Evolutionary conservation across 148 eudicot genomes (phyloP).

Genomic region (Chenopodium suecicum): DNA sequence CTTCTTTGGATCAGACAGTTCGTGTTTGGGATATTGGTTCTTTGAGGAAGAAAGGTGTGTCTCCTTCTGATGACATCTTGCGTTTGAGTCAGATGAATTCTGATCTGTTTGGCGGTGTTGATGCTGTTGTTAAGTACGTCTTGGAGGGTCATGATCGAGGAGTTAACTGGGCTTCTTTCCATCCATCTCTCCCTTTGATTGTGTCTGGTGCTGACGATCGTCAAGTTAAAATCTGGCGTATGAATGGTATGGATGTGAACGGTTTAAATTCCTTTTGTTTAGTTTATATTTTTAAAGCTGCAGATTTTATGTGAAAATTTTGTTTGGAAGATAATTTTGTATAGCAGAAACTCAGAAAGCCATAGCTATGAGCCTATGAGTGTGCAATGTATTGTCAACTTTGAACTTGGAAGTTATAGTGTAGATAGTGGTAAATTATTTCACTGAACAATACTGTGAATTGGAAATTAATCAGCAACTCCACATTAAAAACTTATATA

Average conservation of each 20-base stretch:
- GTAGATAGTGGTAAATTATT: background rate
- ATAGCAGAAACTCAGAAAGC: background rate
- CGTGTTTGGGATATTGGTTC: constrained; percentile 91
- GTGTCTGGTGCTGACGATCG: constrained; percentile 88
- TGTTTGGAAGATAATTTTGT: background rate
- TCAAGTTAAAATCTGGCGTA: constrained; percentile 81
- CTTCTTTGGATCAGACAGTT: constrained; percentile 92
- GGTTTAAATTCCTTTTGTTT: background rate
- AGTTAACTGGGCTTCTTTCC: constrained; percentile 96
- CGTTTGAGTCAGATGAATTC: constrained; percentile 87
- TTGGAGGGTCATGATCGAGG: constrained; percentile 98
- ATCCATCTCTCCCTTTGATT: constrained; percentile 73
- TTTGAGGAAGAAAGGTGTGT: constrained; percentile 77
- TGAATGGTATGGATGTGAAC: constrained; percentile 55
- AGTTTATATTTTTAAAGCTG: background rate
- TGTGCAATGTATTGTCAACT: background rate
- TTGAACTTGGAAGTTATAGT: background rate
- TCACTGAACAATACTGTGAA: background rate
- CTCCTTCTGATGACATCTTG: constrained; percentile 87
- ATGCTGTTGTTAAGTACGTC: constrained; percentile 78
- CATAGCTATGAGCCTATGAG: background rate
- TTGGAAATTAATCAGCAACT: background rate
- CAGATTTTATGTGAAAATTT: background rate
- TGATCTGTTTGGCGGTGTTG: constrained; percentile 83
- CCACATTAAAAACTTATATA: background rate